These are phyloP conservation scores for Rhynchospora breviuscula DNA, from an alignment of 176 grass and related monocot species.

Conservation along the genomic window DNA sequence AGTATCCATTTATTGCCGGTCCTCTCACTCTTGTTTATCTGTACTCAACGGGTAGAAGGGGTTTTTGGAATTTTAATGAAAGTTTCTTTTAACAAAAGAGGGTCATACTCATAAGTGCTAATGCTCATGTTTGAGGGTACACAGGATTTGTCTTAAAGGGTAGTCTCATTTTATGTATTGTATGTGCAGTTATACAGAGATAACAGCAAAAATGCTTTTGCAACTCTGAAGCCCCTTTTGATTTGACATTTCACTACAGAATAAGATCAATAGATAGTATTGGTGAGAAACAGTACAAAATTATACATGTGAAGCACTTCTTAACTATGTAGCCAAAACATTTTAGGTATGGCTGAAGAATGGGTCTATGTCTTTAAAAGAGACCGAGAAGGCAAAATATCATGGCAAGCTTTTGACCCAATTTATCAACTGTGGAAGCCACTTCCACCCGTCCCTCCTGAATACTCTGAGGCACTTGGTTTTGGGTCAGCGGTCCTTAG, in stretches of 20 bases:
- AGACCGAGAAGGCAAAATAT: slow-evolving; percentile 74
- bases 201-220: not conserved
- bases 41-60: not conserved
- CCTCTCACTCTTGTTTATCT: not conserved
- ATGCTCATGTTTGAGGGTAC: not conserved
- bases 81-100: too few relatives aligned
- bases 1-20: not conserved
- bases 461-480: slow-evolving; percentile 68
- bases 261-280: not conserved
- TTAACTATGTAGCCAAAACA: not conserved
- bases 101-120: not conserved
- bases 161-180: not conserved
- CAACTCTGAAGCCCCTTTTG: not conserved
- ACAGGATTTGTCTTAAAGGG: not conserved
- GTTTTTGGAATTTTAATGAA: not conserved
- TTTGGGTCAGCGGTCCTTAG: slow-evolving; percentile 78
- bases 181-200: not conserved
- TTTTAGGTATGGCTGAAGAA: slow-evolving; percentile 66
- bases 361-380: slow-evolving; percentile 87
- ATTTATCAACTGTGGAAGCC: slow-evolving; percentile 66
- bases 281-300: not conserved
- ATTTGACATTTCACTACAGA: not conserved
- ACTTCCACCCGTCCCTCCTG: slow-evolving; percentile 68
- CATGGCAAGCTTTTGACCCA: slow-evolving; percentile 93
- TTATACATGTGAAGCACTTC: not conserved